A percentile compares a stretch with the other conserved stretches of the same genome.
phyloP scores from a whole-genome alignment of 2,329 filamentous ascomycete genomes.

The Chrysoporthe deuterocubensis region DNA sequence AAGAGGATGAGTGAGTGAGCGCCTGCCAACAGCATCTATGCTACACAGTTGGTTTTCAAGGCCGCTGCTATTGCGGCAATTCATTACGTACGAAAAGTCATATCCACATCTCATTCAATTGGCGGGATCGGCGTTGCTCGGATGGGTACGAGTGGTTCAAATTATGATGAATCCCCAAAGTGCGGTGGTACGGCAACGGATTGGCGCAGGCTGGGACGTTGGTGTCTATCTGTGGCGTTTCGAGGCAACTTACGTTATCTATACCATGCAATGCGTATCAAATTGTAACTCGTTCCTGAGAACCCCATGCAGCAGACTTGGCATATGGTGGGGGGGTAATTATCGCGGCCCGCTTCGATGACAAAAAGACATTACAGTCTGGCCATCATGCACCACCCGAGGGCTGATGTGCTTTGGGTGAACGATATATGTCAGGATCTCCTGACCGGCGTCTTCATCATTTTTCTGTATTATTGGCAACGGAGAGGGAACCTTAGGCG shows the following conservation, averaged over 20 bases:
- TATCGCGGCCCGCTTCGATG: background rate
- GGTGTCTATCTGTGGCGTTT: background rate
- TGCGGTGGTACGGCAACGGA: background rate
- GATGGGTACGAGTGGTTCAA: background rate
- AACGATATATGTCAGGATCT: no score
- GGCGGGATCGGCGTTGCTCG: background rate
- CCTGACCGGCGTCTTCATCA: no score
- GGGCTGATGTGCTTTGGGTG: no score
- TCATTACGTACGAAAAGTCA: background rate
- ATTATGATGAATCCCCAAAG: background rate
- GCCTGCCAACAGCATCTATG: no score
- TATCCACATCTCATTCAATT: background rate
- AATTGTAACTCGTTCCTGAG: background rate
- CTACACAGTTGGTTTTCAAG: background rate
- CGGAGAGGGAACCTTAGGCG: no score
- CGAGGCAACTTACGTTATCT: background rate
- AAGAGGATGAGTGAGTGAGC: constrained; percentile 67
- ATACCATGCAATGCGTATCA: constrained; percentile 1
- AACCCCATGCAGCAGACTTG: background rate
- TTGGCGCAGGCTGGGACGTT: background rate
- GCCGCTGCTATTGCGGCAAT: background rate
- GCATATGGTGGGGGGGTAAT: background rate
- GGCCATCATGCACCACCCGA: no score
- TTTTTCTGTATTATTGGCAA: no score
- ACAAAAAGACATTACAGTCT: no score